Base-by-base conservation (phyloP, 129 eudicot genomes). In the Cynara cardunculus region DNA sequence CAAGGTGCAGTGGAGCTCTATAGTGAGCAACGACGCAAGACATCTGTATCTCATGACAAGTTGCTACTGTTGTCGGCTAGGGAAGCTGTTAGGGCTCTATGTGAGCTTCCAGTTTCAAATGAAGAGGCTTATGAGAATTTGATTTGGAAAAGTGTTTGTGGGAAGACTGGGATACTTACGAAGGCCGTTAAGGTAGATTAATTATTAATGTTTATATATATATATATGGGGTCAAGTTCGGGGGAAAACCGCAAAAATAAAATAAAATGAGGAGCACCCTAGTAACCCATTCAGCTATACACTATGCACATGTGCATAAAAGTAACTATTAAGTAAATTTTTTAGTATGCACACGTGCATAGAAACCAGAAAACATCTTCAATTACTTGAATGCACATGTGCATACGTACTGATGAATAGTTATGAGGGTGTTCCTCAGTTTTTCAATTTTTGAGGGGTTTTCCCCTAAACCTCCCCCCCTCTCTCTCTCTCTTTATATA, bases 21-120 rank as follows among this genome's bases (percentile, higher is more conserved):
- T 79, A 78, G 97, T 49, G 69, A 86, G 80, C 97, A 92, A 76
- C 68, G 75, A 49, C 91, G 91, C 28, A 92, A 89, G 84, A 92
- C 97, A 5, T 92, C 97, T 22, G 39, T 92, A 16, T 92, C 97
- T 32, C 97, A 92, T 69, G 97, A 92, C 56, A 92, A 92, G 78
- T 69, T 92, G 88, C 89, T 92, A 56, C 64, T 92, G 34, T 84
- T 83, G 67, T 85, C 93, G 1, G 90, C 97, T 10, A 78, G 77
- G 72, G 90, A 87, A 81, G 97, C 91, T 22, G 61, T 87, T 41
- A 81, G 72, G 71, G 91, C 91, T 39, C 76, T 90, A 8, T 81
- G 87, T 87, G 91, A 90, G 81, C 76, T 88, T 41, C 83, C 53
- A 3, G 65, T 75, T 44, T 74, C 37, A 12, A 80, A 82, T 32